Evolutionary conservation across 1,284 basidiomycete species (phyloP).

Genomic region (Erythrobasidium hasegawianum): DNA sequence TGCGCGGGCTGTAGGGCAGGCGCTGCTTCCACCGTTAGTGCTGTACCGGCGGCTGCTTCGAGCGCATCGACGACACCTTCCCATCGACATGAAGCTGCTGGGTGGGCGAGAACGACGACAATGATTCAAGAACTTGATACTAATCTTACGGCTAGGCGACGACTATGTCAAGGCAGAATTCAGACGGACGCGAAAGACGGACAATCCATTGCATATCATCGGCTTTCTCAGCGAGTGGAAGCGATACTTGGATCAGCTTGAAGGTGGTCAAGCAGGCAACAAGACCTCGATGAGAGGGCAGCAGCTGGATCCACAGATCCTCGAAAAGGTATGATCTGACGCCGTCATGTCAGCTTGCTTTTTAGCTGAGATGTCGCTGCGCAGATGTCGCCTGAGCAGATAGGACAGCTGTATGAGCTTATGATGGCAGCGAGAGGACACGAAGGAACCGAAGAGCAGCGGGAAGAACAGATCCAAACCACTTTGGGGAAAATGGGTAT

Average conservation of each 20-base stretch:
- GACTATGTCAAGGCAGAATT: slow-evolving; percentile 82
- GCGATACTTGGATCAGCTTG: slow-evolving; percentile 67
- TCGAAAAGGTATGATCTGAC: slow-evolving; percentile 66
- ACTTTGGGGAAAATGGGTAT: slow-evolving; percentile 26
- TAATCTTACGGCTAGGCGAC: slow-evolving; percentile 62
- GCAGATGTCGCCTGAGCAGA: slow-evolving; percentile 84
- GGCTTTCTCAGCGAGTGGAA: slow-evolving; percentile 93
- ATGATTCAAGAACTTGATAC: background rate
- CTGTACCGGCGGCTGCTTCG: slow-evolving; percentile 76
- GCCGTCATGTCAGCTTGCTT: background rate
- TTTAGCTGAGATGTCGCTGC: background rate
- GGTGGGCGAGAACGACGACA: background rate
- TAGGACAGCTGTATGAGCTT: slow-evolving; percentile 84
- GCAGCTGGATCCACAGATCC: slow-evolving; percentile 66
- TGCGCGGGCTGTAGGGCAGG: slow-evolving; percentile 63
- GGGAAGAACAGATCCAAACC: slow-evolving; percentile 25
- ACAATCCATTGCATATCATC: slow-evolving; percentile 82
- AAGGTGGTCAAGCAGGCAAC: slow-evolving; percentile 52
- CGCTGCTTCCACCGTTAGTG: slow-evolving; percentile 77
- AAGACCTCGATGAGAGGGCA: slow-evolving; percentile 54
- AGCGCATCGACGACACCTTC: slow-evolving; percentile 65
- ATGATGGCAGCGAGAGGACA: slow-evolving; percentile 67
- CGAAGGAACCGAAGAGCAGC: slow-evolving; percentile 23
- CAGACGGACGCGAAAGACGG: slow-evolving; percentile 67
- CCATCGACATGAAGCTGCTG: slow-evolving; percentile 65